Evolutionary conservation across 768 basidiomycete species (phyloP).

Genomic region (Collybia nuda): DNA sequence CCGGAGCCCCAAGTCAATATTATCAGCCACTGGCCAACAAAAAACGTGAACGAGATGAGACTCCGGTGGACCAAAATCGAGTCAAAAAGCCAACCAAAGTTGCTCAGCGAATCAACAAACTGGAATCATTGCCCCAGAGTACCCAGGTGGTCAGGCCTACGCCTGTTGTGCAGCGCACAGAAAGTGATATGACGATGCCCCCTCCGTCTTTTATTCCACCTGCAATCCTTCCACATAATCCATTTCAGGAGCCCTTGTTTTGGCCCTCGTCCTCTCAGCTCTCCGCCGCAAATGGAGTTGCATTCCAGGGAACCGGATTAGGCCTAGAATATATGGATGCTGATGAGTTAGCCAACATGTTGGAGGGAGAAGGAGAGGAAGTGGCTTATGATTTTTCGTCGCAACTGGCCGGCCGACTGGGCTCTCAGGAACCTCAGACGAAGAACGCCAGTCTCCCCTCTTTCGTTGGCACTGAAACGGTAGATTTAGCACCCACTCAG

Average conservation of each 20-base stretch:
- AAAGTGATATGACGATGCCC: slow-evolving; percentile 3
- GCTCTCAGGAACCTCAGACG: slow-evolving; percentile 9
- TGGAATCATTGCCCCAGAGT: slow-evolving; percentile 10
- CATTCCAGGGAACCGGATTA: slow-evolving; percentile 59
- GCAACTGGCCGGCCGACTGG: slow-evolving; percentile 16
- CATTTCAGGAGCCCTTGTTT: slow-evolving; percentile 41
- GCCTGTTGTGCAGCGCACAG: not conserved
- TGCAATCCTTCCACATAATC: slow-evolving; percentile 24
- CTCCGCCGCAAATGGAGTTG: slow-evolving; percentile 51
- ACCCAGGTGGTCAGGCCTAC: slow-evolving; percentile 1
- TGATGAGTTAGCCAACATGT: slow-evolving; percentile 58
- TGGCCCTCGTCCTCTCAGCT: slow-evolving; percentile 54
- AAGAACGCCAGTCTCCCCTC: slow-evolving; percentile 20
- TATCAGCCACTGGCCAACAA: slow-evolving; percentile 22
- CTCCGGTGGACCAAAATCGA: slow-evolving; percentile 34
- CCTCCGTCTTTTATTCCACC: slow-evolving; percentile 14
- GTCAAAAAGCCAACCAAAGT: slow-evolving; percentile 55
- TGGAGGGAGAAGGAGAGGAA: slow-evolving; percentile 62
- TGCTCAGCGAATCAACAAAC: slow-evolving; percentile 34
- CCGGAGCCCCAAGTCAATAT: slow-evolving; percentile 23
- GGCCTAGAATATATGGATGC: slow-evolving; percentile 67
- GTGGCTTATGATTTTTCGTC: slow-evolving; percentile 38
- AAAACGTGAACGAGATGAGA: slow-evolving; percentile 47
- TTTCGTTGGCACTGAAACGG: slow-evolving; percentile 31
- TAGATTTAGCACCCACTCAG: slow-evolving; percentile 41